phyloP scores from a whole-genome alignment of 2,329 filamentous ascomycete genomes.

The Pseudocercospora eumusae region DNA sequence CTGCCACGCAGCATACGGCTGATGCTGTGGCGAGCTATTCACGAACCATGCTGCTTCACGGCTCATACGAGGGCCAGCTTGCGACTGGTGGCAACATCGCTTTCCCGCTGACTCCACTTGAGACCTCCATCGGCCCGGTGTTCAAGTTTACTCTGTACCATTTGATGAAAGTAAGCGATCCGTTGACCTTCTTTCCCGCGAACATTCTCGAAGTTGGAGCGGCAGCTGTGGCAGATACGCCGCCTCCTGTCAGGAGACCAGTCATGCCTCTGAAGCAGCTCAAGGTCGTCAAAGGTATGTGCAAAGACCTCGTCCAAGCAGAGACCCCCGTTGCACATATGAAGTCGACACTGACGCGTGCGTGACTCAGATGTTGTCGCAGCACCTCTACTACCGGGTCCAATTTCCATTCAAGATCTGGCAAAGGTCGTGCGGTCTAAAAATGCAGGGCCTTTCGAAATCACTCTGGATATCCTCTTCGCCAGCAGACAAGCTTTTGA shows the following conservation, averaged over 20 bases:
- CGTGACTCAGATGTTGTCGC: neutral
- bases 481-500: slow-evolving; percentile 25
- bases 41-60: neutral
- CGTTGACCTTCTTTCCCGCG: neutral
- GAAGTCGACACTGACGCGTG: neutral
- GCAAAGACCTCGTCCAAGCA: neutral
- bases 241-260: neutral
- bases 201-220: neutral
- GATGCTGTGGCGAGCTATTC: slow-evolving; percentile 11
- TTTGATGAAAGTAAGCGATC: neutral
- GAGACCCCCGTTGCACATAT: too few relatives aligned
- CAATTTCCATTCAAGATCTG: neutral
- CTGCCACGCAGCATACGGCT: slow-evolving; percentile 3
- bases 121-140: neutral
- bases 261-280: neutral
- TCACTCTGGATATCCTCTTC: slow-evolving; percentile 58
- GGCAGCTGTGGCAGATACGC: neutral
- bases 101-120: neutral
- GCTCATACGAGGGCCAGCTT: neutral
- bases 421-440: slow-evolving; percentile 50
- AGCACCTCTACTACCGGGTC: neutral
- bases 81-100: neutral
- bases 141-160: slow-evolving; percentile 4
- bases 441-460: slow-evolving; percentile 55
- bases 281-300: neutral